A percentile compares a stretch with the other conserved stretches of the same genome.
Conservation (phyloP, 306 rosid genomes). For the Gastrolobium bilobum region DNA sequence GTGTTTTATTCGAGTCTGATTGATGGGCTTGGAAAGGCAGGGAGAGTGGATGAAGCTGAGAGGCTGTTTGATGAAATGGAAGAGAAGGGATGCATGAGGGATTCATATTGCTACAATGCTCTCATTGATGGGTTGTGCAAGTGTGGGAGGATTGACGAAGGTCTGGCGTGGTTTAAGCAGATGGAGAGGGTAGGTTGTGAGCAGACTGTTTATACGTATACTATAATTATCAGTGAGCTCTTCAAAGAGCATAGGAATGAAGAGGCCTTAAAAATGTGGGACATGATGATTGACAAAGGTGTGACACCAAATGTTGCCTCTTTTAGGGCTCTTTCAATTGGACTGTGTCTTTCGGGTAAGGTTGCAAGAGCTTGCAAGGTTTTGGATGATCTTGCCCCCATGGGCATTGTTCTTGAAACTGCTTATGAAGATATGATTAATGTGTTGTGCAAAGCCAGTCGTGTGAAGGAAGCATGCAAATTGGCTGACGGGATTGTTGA, state of each 20-base stretch:
- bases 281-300: constrained; percentile 86
- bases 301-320: constrained; percentile 82
- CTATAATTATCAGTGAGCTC: constrained; percentile 75
- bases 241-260: constrained; percentile 81
- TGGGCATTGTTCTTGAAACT: constrained; percentile 79
- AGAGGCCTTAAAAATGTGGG: constrained; percentile 84
- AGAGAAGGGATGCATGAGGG: constrained; percentile 68
- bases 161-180: constrained; percentile 60
- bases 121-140: constrained; percentile 79
- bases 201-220: constrained; percentile 81
- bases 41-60: constrained; percentile 83
- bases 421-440: constrained; percentile 90
- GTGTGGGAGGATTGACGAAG: constrained; percentile 73
- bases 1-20: constrained; percentile 83
- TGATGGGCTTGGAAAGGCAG: constrained; percentile 90
- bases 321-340: constrained; percentile 83
- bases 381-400: constrained; percentile 89
- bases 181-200: constrained; percentile 91
- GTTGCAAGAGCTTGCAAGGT: constrained; percentile 90
- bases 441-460: constrained; percentile 79
- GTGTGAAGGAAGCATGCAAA: constrained; percentile 88
- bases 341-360: constrained; percentile 89
- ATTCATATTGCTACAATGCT: constrained; percentile 81
- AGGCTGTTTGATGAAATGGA: constrained; percentile 79
- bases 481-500: constrained; percentile 94